Percentiles rank a stretch among this genome's conserved stretches.
These are phyloP conservation scores for Vachellia pachyceras DNA, from an alignment of 306 rosid genomes.

Conservation along the genomic window DNA sequence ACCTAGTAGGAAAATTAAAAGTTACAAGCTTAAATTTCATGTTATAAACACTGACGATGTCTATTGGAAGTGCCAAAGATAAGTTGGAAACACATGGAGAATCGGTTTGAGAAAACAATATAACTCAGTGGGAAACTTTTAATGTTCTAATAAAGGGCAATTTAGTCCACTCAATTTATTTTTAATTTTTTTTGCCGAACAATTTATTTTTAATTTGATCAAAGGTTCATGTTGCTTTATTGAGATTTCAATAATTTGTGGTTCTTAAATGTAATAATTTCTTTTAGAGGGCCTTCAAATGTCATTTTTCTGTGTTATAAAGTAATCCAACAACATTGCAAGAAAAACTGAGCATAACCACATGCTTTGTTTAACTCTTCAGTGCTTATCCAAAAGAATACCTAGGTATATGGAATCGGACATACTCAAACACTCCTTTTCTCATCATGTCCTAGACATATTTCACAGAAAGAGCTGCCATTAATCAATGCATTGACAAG, in stretches of 20 bases:
- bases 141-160: too few relatives aligned
- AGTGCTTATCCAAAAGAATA: background rate
- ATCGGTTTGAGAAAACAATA: background rate
- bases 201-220: background rate
- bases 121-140: background rate
- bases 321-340: background rate
- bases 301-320: background rate
- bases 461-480: background rate
- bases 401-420: background rate
- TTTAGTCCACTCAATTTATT: background rate
- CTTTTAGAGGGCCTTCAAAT: too few relatives aligned
- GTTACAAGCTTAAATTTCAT: background rate
- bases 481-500: background rate
- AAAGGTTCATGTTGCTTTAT: background rate
- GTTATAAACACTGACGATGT: background rate
- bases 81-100: background rate
- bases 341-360: background rate
- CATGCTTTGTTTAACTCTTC: background rate
- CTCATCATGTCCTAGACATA: conserved; percentile 1
- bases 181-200: background rate
- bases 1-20: too few relatives aligned
- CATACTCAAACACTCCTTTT: background rate
- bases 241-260: background rate
- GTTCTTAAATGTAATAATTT: too few relatives aligned
- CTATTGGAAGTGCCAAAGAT: background rate